Evolutionary conservation across 805 yeast species (phyloP).

Genomic region (Myxozyma neotropica): DNA sequence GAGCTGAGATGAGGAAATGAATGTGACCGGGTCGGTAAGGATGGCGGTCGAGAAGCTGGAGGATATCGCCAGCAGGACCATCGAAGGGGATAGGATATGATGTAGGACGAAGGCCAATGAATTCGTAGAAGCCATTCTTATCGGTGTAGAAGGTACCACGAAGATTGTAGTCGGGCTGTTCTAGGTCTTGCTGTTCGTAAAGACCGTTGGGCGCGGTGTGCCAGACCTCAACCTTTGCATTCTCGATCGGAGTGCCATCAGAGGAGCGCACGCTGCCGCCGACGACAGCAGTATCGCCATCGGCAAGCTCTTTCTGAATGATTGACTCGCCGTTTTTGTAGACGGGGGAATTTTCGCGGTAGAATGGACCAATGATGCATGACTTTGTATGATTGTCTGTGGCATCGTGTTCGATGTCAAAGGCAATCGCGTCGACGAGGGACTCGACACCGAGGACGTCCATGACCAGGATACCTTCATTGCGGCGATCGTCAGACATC

Average conservation of each 20-base stretch:
- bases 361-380: constrained; percentile 44
- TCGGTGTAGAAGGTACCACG: constrained; percentile 42
- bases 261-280: constrained; percentile 38
- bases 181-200: constrained; percentile 44
- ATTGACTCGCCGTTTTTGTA: constrained; percentile 41
- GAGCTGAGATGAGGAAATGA: constrained; percentile 39
- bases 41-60: constrained; percentile 43
- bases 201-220: constrained; percentile 45
- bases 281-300: constrained; percentile 39
- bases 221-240: constrained; percentile 43
- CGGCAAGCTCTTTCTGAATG: constrained; percentile 40
- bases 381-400: constrained; percentile 37
- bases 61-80: constrained; percentile 45
- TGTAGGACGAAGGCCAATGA: constrained; percentile 42
- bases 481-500: constrained; percentile 40
- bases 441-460: constrained; percentile 44
- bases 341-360: constrained; percentile 41
- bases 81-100: constrained; percentile 46
- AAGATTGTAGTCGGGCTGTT: constrained; percentile 42
- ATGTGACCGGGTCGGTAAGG: constrained; percentile 45
- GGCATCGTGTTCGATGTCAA: constrained; percentile 32
- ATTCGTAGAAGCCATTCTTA: constrained; percentile 37
- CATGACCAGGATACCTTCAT: constrained; percentile 43
- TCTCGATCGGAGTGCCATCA: constrained; percentile 38
- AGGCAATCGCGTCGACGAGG: constrained; percentile 41